Evolutionary conservation across 768 basidiomycete genomes (phyloP), one percentile per base, ranked within the genome.

Genomic region (Guyanaporus albipodus): DNA sequence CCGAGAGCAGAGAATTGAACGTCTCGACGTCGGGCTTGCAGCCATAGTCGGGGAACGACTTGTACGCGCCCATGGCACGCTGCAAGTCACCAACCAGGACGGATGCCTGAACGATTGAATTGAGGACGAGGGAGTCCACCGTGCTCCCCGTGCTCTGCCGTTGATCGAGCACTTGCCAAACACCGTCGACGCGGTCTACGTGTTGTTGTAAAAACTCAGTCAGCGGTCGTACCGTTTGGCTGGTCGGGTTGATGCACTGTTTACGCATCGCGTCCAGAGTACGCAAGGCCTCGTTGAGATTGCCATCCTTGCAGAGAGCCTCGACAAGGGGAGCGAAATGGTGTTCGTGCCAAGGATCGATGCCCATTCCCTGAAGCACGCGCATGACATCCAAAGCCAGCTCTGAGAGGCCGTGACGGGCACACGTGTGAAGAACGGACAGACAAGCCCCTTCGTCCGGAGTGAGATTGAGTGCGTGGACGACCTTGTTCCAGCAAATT

Each of bases 321-420:
- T 91, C 86, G 24, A 93, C 69, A 18, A 92, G 66, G 3, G 89
- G 80, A 1, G 86, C 79, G 55, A 89, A 80, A 60, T 94, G 91
- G 57, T 85, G 67, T 60, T 92, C 91, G 57, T 73, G 60, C 67
- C 60, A 63, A n/a, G 77, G 73, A 37, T 70, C 60, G 12, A 79
- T 64, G 14, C 75, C 73, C 8, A 77, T 64, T 9, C 51, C 42
- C 36, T 77, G 73, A 31, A 94, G 69, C 7, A 75, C 67, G 2
- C 73, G 77, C 33, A 92, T 67, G 23, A 77, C 85, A 33, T 83
- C 80, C 12, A 77, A 70, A 19, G 84, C 89, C 1, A 93, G 73
- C 37, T 80, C 77, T 6, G 85, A 77, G 27, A 80, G 69, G n/a
- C 87, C 89, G 50, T 78, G 72, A 9, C 89, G 82, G 34, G 77